Evolutionary conservation across 176 grass and related monocot species (phyloP), one percentile per base, ranked within the genome.

Genomic region (Pontederia crassipes): DNA sequence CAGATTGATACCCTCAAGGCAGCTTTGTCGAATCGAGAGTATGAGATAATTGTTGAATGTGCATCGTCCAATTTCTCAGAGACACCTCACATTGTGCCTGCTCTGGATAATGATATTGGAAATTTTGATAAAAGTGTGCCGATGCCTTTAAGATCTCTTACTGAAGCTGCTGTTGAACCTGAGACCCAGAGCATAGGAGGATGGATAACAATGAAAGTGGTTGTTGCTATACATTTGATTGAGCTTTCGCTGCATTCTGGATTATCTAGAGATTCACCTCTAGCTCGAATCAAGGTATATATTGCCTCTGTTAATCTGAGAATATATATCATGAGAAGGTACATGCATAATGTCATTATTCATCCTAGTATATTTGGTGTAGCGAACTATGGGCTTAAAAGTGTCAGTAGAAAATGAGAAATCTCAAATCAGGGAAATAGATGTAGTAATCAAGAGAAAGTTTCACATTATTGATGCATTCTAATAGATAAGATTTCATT

Each of bases 1-100:
- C 64, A 97, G 92, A 78, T 97, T 59, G 83, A 97, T 71, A 73
- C 88, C 80, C 57, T 96, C 65, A 97, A 97, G 90, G 87, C 87
- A 76, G 70, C 81, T 45, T 55, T 97, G 69, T 97, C 92, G 67
- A 91, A 91, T 69, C 72, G 81, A 59, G 92, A 97, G 75, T 97
- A 97, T 52, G 84, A 90, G 75, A 82, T 97, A 72, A 91, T 85
- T 70, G 85, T 81, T 52, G 92, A 91, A 75, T 97, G 92, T 75
- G 83, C 87, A 9, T 53, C 74, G 56, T 91, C 92, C 53, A 97
- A 97, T 76, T 97, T 97, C 67, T 87, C 92, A 14, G 92, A 97
- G 79, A 72, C 83, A 67, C 73, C 81, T 57, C 68, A 82, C 76
- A 40, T 67, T 69, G 71, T 97, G 45, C 87, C 92, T 85, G 40